Evolutionary conservation across 1,284 basidiomycete species (phyloP), one percentile per base, ranked within the genome.

Genomic region (Vanrija humicola): DNA sequence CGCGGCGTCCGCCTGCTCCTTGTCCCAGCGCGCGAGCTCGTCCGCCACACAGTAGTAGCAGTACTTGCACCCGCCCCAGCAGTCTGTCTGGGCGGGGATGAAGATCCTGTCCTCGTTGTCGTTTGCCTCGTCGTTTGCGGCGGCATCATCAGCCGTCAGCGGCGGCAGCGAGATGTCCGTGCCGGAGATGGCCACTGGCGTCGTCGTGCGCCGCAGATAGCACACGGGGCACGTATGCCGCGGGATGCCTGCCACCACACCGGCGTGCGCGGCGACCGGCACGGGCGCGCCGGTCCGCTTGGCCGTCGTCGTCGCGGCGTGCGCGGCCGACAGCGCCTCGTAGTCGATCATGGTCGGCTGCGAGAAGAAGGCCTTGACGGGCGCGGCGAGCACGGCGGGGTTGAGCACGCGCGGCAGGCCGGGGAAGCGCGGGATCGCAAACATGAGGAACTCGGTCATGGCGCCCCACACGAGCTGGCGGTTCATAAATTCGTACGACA

Each of bases 401-500:
- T 86, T 82, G 34, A 88, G 82, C 61, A 38, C 78, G 6, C 56
- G 18, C 1, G 70, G 70, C 23, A 86, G 77, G 43, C 80, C 79
- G 62, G 82, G 86, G 42, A 98, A 79, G 38, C 97, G 82, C 0
- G 96, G 96, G 3, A 98, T 79, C 6, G 94, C 77, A 78, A 98
- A 98, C 43, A 98, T 80, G 25, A 98, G 80, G 76, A 98, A 98
- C 82, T 98, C 95, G 1, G 95, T 98, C 74, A 98, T 95, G 1
- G 92, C 89, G 72, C 95, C 90, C 96, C 96, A 99, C 51, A 98
- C 95, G 81, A 99, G 89, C 76, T 98, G 96, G 54, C 96, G 87
- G 68, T 98, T 98, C 87, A 98, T 91, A 69, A 94, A 98, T 72
- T 98, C 96, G 76, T 98, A 99, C 66, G 90, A 95, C 49, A 98